phyloP scores from a whole-genome alignment of 2,329 filamentous ascomycete genomes.

The Calonectria ilicicola region DNA sequence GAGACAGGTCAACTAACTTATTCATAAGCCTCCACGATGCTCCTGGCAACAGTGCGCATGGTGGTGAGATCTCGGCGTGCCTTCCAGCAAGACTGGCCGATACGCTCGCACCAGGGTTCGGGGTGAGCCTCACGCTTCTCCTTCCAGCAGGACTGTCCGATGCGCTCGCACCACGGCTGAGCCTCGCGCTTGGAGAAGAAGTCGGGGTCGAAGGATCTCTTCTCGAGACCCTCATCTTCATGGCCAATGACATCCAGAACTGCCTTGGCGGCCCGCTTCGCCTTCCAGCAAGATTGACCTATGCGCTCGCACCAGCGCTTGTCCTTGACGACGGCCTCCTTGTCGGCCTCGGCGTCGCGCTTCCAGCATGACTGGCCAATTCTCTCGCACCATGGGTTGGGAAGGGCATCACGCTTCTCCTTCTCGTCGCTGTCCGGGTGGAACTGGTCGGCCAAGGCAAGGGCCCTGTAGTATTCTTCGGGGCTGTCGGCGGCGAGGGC shows the following conservation, averaged over 20 bases:
- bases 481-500: constrained; percentile 48
- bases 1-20: constrained; percentile 31
- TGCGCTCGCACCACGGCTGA: constrained; percentile 41
- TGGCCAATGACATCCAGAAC: constrained; percentile 43
- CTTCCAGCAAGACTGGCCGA: constrained; percentile 52
- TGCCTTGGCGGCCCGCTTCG: constrained; percentile 45
- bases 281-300: constrained; percentile 54
- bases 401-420: constrained; percentile 38
- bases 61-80: constrained; percentile 50
- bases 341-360: constrained; percentile 48
- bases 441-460: constrained; percentile 45
- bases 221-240: constrained; percentile 31
- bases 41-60: constrained; percentile 42
- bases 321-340: constrained; percentile 45
- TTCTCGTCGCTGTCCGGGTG: constrained; percentile 27
- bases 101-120: constrained; percentile 42
- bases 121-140: constrained; percentile 42
- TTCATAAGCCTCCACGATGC: constrained; percentile 39
- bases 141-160: constrained; percentile 51
- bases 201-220: constrained; percentile 46
- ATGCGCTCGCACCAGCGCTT: constrained; percentile 43
- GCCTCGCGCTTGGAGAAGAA: constrained; percentile 50
- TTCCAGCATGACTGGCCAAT: constrained; percentile 57
- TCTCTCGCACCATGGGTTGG: constrained; percentile 49
- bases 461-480: constrained; percentile 46